Evolutionary conservation across 2,329 filamentous ascomycete genomes (phyloP).

Genomic region (Colletotrichum musicola): DNA sequence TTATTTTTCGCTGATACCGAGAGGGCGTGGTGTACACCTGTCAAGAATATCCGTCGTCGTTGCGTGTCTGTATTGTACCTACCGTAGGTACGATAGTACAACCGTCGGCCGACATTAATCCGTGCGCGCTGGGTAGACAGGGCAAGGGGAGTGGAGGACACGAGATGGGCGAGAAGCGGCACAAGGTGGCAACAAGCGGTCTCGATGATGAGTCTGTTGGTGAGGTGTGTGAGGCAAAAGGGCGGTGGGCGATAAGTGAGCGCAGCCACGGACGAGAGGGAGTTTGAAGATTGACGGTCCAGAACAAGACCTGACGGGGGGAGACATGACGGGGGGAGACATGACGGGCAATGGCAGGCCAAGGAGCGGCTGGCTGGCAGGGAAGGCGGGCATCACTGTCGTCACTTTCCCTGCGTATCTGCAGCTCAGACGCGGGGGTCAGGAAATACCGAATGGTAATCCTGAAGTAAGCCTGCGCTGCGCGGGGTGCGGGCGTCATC

Average conservation of each 20-base stretch:
- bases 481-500: no score
- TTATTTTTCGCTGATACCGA: neutral
- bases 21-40: neutral
- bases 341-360: neutral
- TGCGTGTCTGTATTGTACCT: no score
- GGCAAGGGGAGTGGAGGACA: neutral
- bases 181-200: neutral
- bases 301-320: neutral
- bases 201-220: neutral
- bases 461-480: no score
- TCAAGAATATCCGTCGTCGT: neutral
- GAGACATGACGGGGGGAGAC: neutral
- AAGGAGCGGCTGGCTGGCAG: neutral
- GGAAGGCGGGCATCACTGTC: slow-evolving; percentile 1
- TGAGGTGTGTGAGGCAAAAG: slow-evolving; percentile 12
- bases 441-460: neutral
- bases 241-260: slow-evolving; percentile 11
- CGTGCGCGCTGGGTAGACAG: neutral
- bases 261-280: slow-evolving; percentile 3
- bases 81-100: no score
- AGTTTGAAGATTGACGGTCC: neutral
- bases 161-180: neutral
- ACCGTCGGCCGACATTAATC: neutral
- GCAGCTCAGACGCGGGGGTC: neutral
- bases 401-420: slow-evolving; percentile 2